Base-by-base conservation (phyloP, 1,284 basidiomycete species). In the Neolentinus lepideus region DNA sequence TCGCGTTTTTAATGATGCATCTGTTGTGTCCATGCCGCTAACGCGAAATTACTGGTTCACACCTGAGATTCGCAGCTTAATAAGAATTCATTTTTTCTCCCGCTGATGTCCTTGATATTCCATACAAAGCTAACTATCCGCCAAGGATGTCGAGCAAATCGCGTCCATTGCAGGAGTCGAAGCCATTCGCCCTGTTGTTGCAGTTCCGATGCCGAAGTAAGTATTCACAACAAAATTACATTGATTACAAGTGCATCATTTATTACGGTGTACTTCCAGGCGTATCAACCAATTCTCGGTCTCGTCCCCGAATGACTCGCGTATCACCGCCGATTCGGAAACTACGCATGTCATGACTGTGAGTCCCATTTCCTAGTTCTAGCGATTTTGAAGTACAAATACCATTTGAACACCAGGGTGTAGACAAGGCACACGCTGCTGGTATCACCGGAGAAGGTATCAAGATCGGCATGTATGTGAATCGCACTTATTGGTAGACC, bases 401-500 rank as follows among this genome's bases (percentile, higher is more conserved):
- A 26, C 16, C 38, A 33, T 31, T 11, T 8, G n/a, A n/a, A 9
- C 16, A 43, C 12, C n/a, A 43, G 38, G 38, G 38, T 43, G 74
- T 78, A 2, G 75, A 80, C 64, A 74, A 71, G 58, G 70, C 81
- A 4, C 80, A 83, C 56, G 73, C 71, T 2, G 61, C 72, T 56
- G 81, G 80, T 8, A 74, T 76, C 61, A 67, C 69, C 24, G 80
- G 80, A 26, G 70, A 72, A 27, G 81, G 80, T 3, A 69, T 81
- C 63, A 77, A 77, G 56, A 74, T 83, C 29, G 81, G 73, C 45
- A 74, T 83, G 65, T 58, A 58, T 43, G 35, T 46, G n/a, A n/a
- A 10, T 51, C 11, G 14, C 14, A 8, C 8, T 21, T 2, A n/a
- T n/a, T n/a, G n/a, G n/a, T n/a, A n/a, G n/a, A 33, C n/a, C 10